These are phyloP conservation scores for Casuarina glauca DNA, from an alignment of 306 rosid genomes.

Conservation along the genomic window DNA sequence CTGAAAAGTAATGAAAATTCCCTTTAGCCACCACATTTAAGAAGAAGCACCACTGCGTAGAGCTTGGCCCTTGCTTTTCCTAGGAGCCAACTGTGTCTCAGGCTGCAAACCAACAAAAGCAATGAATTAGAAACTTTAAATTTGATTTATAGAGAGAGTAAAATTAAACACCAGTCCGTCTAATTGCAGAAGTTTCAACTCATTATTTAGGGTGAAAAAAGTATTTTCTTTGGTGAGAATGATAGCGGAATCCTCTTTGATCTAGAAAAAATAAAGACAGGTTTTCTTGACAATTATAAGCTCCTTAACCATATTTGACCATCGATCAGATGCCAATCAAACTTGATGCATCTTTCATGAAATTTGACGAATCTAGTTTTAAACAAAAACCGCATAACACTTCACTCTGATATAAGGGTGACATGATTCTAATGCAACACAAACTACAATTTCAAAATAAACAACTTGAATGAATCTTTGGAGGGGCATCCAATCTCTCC, in stretches of 20 bases:
- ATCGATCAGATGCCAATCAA: no score
- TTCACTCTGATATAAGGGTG: no score
- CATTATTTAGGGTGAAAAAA: background rate
- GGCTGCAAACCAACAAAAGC: conserved; percentile 45
- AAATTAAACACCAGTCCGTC: background rate
- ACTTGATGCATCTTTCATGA: no score
- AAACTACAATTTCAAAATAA: background rate
- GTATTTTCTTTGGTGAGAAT: background rate
- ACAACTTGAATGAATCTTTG: background rate
- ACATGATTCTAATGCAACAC: no score
- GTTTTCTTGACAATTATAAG: background rate
- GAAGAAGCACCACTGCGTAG: conserved; percentile 74
- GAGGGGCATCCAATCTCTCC: background rate
- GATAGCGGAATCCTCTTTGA: background rate
- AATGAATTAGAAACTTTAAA: background rate
- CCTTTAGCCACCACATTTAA: conserved; percentile 19
- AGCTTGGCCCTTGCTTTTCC: conserved; percentile 64
- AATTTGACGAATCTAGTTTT: no score
- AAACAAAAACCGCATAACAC: no score
- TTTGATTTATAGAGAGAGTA: background rate
- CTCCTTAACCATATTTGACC: background rate
- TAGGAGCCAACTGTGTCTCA: conserved; percentile 70
- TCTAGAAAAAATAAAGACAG: background rate
- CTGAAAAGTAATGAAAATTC: no score
- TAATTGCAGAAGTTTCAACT: background rate